Conservation (phyloP, 1,284 basidiomycete genomes). For the Fomitopsis schrenkii region DNA sequence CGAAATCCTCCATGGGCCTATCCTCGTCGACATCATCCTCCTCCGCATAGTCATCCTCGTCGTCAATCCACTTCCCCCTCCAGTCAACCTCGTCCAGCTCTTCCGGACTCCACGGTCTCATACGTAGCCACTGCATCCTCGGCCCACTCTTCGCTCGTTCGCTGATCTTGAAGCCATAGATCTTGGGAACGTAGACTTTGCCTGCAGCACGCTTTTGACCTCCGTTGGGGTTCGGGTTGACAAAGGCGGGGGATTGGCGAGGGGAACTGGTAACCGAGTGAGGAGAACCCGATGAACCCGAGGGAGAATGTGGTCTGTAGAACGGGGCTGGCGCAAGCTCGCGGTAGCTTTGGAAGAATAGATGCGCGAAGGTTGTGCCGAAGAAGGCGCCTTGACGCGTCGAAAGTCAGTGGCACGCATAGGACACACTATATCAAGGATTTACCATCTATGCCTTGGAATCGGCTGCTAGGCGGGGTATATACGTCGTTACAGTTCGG, state of each 20-base stretch:
- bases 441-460: slow-evolving; percentile 92
- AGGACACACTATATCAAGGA: not conserved
- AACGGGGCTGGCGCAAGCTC: slow-evolving; percentile 87
- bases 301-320: slow-evolving; percentile 58
- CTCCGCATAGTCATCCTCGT: slow-evolving; percentile 60
- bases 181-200: slow-evolving; percentile 87
- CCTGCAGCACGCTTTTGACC: slow-evolving; percentile 84
- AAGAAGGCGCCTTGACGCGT: slow-evolving; percentile 85
- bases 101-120: slow-evolving; percentile 75
- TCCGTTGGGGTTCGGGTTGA: slow-evolving; percentile 82
- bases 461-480: slow-evolving; percentile 91
- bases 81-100: slow-evolving; percentile 87
- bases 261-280: slow-evolving; percentile 45
- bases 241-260: slow-evolving; percentile 50
- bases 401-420: slow-evolving; percentile 1
- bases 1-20: slow-evolving; percentile 79
- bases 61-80: slow-evolving; percentile 82
- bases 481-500: slow-evolving; percentile 99
- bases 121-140: slow-evolving; percentile 93
- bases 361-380: slow-evolving; percentile 95
- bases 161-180: slow-evolving; percentile 90
- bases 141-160: slow-evolving; percentile 88
- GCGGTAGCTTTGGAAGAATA: slow-evolving; percentile 97
- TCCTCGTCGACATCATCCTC: slow-evolving; percentile 64
- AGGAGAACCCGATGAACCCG: slow-evolving; percentile 49